A percentile compares a stretch with the other conserved stretches of the same genome.
These are phyloP conservation scores for Chrysanthemum seticuspe DNA, from an alignment of 129 eudicot species.

Conservation along the genomic window DNA sequence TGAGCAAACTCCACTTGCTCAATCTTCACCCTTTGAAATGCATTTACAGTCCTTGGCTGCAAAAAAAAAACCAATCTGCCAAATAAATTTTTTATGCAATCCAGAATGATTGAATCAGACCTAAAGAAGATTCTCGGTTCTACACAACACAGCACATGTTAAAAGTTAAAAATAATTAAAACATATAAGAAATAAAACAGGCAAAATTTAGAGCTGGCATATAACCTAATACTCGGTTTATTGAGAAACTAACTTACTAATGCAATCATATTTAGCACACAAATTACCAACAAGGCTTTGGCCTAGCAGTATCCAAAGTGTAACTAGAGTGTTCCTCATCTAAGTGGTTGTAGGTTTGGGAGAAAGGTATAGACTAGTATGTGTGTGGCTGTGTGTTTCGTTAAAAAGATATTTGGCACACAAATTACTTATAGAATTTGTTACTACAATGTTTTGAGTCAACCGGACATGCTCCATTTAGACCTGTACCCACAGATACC, in stretches of 20 bases:
- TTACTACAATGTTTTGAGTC: neutral
- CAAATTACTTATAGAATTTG: no score
- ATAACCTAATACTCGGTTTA: no score
- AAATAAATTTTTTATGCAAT: slow-evolving; percentile 3
- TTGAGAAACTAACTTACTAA: no score
- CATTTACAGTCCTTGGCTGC: slow-evolving; percentile 76
- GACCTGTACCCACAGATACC: neutral
- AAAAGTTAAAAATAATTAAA: neutral
- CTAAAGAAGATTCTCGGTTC: neutral
- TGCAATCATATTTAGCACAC: no score
- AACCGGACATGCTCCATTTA: neutral
- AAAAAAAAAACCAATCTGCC: slow-evolving; percentile 23
- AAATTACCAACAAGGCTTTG: neutral
- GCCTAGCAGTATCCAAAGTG: no score
- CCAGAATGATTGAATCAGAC: neutral
- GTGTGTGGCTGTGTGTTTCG: no score
- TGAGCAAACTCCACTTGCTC: slow-evolving; percentile 78
- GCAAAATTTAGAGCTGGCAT: no score
- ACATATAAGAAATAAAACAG: no score
- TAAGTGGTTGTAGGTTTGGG: no score
- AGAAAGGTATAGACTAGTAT: no score
- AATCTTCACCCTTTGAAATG: slow-evolving; percentile 81
- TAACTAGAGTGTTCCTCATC: no score
- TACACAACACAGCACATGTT: neutral
- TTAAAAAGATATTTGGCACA: no score